Conservation (phyloP, 805 yeast genomes). For the Scheffersomyces stipitis region DNA sequence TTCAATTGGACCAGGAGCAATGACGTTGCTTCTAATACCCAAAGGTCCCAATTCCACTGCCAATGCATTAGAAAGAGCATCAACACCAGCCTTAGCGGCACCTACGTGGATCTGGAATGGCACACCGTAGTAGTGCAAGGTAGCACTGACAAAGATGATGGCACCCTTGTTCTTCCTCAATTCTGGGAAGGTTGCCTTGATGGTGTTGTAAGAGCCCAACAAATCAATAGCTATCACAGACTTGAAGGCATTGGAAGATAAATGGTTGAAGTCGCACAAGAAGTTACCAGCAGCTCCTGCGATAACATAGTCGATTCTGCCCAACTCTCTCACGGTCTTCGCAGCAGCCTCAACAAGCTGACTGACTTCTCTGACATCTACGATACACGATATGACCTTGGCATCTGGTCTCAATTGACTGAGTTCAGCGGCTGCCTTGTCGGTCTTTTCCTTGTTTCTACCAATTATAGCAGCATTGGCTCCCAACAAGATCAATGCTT, state of each 20-base stretch:
- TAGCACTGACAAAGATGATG: constrained; percentile 39
- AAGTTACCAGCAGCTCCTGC: constrained; percentile 49
- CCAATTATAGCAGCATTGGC: constrained; percentile 31
- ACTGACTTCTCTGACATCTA: constrained; percentile 24
- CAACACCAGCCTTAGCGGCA: constrained; percentile 33
- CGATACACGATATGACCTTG: constrained; percentile 21
- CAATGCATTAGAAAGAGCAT: constrained; percentile 28
- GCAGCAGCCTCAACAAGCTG: constrained; percentile 24
- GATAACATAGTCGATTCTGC: constrained; percentile 43
- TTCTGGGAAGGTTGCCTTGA: constrained; percentile 38
- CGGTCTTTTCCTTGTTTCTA: constrained; percentile 24
- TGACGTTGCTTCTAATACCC: constrained; percentile 26
- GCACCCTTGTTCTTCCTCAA: constrained; percentile 39
- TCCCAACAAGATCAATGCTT: constrained; percentile 27
- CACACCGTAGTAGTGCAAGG: constrained; percentile 44
- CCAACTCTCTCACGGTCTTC: constrained; percentile 28
- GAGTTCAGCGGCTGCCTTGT: constrained; percentile 22
- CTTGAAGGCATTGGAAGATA: constrained; percentile 42
- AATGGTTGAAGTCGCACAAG: constrained; percentile 42
- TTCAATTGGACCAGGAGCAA: constrained; percentile 28
- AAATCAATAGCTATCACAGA: constrained; percentile 40
- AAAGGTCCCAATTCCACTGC: constrained; percentile 31
- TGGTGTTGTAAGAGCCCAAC: constrained; percentile 43
- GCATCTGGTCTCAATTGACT: constrained; percentile 23
- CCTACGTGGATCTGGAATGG: constrained; percentile 36